Conservation (phyloP, 164 flowering plant species). For the Berberis vulgaris region DNA sequence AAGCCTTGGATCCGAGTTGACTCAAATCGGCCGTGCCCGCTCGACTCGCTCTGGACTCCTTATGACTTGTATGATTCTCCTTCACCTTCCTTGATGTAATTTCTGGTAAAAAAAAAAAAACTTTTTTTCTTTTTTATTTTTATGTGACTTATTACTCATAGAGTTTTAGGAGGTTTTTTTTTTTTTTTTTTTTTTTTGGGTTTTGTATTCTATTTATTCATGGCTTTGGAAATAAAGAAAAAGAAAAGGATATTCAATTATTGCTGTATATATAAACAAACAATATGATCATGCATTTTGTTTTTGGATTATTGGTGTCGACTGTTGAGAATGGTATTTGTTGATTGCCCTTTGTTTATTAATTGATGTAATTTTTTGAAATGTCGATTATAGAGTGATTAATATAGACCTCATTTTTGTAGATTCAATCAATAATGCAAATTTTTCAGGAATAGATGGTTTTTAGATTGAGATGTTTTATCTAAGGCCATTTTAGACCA, state of each 20-base stretch:
- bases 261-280: neutral
- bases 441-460: no score
- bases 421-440: no score
- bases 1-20: constrained; percentile 94
- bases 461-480: no score
- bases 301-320: neutral
- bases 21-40: constrained; percentile 63
- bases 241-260: neutral
- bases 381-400: no score
- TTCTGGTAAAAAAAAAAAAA: constrained; percentile 30
- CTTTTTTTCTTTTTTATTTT: constrained; percentile 14
- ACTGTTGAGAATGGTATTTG: no score
- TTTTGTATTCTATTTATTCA: constrained; percentile 30
- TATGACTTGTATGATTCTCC: constrained; percentile 65
- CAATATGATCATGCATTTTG: neutral
- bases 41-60: constrained; percentile 81
- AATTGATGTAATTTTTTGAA: no score
- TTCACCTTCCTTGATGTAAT: constrained; percentile 11
- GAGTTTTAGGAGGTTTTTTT: neutral
- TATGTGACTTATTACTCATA: constrained; percentile 5
- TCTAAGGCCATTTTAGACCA: no score
- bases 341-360: no score
- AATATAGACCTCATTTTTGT: no score
- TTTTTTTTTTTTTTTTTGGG: constrained; percentile 3
- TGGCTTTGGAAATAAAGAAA: constrained; percentile 25